Conservation (phyloP, 2,329 filamentous ascomycete genomes). For the Xylaria sp. region DNA sequence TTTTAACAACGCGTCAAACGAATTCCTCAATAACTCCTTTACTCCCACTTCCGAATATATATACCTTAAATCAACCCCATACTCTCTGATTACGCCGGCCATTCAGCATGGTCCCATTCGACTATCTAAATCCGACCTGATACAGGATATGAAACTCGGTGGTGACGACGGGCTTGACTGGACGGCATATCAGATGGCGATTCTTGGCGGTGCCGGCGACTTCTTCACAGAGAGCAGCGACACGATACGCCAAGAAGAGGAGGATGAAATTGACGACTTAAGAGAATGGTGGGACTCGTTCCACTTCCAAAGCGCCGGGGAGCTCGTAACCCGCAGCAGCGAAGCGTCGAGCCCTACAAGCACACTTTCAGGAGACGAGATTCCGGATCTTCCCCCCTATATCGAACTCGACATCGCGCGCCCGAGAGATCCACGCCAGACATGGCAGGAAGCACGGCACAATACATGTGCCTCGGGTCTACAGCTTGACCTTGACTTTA, state of each 20-base stretch:
- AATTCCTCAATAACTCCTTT: constrained; percentile 27
- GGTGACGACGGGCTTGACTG: constrained; percentile 67
- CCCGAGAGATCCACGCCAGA: constrained; percentile 43
- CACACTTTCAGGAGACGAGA: constrained; percentile 46
- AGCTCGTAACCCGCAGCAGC: constrained; percentile 49
- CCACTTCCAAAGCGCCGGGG: constrained; percentile 57
- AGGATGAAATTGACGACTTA: constrained; percentile 61
- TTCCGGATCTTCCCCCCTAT: constrained; percentile 46
- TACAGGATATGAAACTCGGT: constrained; percentile 51
- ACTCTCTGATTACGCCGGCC: constrained; percentile 59
- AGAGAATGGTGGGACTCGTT: constrained; percentile 63
- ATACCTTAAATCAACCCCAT: constrained; percentile 60
- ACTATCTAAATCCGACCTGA: constrained; percentile 58
- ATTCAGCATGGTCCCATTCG: constrained; percentile 68
- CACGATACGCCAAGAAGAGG: constrained; percentile 53
- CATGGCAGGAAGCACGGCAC: constrained; percentile 38
- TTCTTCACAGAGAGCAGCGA: constrained; percentile 58
- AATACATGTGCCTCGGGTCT: constrained; percentile 17
- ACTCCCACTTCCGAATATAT: constrained; percentile 57
- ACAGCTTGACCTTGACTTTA: constrained; percentile 26
- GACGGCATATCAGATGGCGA: constrained; percentile 73
- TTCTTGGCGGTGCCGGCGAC: constrained; percentile 66
- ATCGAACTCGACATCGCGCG: constrained; percentile 46
- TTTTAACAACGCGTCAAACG: constrained; percentile 29
- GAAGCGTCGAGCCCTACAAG: constrained; percentile 49